A percentile compares a stretch with the other conserved stretches of the same genome.
Conservation (phyloP, 305 asterid genomes). For the Ruellia speciosa region DNA sequence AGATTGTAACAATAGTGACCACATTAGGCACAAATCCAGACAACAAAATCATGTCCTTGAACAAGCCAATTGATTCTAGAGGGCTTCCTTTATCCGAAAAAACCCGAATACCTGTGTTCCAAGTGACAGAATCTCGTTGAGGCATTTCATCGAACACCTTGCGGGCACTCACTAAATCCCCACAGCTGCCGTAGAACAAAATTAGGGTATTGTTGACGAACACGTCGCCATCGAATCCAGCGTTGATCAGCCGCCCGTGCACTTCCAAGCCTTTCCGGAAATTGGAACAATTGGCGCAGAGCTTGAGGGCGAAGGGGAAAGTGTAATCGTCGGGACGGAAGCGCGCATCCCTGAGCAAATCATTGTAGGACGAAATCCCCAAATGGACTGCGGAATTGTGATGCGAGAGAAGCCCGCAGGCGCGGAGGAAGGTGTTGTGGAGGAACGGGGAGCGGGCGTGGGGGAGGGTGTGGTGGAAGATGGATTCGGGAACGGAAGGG, state of each 20-base stretch:
- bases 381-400: constrained; percentile 18
- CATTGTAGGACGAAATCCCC: constrained; percentile 45
- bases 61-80: constrained; percentile 32
- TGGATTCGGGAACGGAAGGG: constrained; percentile 26
- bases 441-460: constrained; percentile 59
- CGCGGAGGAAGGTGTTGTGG: constrained; percentile 63
- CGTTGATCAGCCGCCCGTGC: constrained; percentile 54
- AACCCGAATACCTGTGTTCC: constrained; percentile 52
- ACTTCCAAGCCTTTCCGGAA: constrained; percentile 55
- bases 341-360: constrained; percentile 33
- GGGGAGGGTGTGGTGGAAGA: constrained; percentile 38
- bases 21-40: constrained; percentile 43
- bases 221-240: constrained; percentile 45
- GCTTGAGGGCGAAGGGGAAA: constrained; percentile 59
- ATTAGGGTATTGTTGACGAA: constrained; percentile 60
- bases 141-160: constrained; percentile 56
- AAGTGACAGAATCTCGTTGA: constrained; percentile 43
- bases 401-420: constrained; percentile 33
- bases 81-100: constrained; percentile 30
- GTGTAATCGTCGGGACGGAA: constrained; percentile 57
- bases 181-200: constrained; percentile 48
- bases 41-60: constrained; percentile 36
- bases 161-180: constrained; percentile 29
- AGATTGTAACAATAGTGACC: constrained; percentile 51
- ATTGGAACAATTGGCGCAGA: constrained; percentile 45